These are phyloP conservation scores for Histomonas meleagridis DNA, from an alignment of 208 protist genomes.

Conservation along the genomic window DNA sequence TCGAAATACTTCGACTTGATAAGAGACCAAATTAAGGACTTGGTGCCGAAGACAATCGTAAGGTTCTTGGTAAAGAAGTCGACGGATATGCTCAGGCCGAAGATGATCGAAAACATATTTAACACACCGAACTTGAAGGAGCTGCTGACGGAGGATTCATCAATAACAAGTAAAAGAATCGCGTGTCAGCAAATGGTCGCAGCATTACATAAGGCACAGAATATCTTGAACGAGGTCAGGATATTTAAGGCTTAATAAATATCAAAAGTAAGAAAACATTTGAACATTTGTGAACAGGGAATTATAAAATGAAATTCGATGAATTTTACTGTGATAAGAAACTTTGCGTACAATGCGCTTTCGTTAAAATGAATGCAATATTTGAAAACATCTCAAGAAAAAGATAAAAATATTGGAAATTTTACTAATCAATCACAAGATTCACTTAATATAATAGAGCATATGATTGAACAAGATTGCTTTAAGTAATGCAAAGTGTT, in stretches of 20 bases:
- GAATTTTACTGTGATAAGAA: too few species aligned
- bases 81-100: neutral
- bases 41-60: neutral
- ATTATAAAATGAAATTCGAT: too few species aligned
- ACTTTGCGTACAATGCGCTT: too few species aligned
- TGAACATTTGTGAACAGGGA: too few species aligned
- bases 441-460: too few species aligned
- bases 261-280: too few species aligned
- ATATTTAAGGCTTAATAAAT: neutral
- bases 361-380: too few species aligned
- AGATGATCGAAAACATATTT: neutral
- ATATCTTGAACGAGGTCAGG: neutral
- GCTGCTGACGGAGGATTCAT: neutral
- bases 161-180: neutral
- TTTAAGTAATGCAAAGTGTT: too few species aligned
- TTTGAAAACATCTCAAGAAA: too few species aligned
- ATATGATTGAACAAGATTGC: too few species aligned
- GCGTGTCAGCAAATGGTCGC: neutral
- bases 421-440: too few species aligned
- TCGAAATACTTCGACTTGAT: neutral
- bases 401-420: too few species aligned
- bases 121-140: neutral
- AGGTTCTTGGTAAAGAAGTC: neutral
- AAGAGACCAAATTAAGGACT: neutral
- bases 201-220: neutral